phyloP scores from a whole-genome alignment of 306 rosid species.

The Lupinus albus region DNA sequence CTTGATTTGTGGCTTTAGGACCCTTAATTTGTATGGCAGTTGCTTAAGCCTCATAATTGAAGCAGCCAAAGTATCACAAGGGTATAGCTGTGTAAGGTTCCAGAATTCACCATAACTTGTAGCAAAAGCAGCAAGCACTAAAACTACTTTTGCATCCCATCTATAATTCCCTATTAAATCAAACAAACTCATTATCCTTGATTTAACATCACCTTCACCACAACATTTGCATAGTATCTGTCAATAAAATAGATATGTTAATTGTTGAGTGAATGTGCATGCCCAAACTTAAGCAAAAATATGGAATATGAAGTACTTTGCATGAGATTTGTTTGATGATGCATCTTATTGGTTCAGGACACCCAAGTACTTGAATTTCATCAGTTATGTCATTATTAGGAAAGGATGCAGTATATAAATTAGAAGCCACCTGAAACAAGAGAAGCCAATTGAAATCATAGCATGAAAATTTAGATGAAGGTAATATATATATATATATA shows the following conservation, averaged over 20 bases:
- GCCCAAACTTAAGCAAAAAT: not conserved
- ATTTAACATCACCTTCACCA: conserved; percentile 48
- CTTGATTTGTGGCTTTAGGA: conserved; percentile 33
- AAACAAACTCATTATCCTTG: conserved; percentile 54
- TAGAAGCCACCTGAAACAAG: conserved; percentile 61
- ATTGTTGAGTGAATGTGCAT: not conserved
- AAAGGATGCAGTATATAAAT: conserved; percentile 41
- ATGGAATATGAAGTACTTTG: conserved; percentile 42
- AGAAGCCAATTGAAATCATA: conserved; percentile 16
- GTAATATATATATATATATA: not conserved
- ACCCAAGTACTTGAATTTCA: conserved; percentile 39
- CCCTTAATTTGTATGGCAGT: conserved; percentile 40
- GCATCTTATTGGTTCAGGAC: conserved; percentile 44
- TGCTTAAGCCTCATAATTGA: conserved; percentile 53
- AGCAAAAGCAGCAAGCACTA: conserved; percentile 64
- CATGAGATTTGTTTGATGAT: conserved; percentile 46
- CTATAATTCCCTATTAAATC: conserved; percentile 56
- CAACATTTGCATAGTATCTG: conserved; percentile 57
- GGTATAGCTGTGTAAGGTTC: conserved; percentile 51
- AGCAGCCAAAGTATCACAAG: conserved; percentile 47
- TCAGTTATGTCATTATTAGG: conserved; percentile 37
- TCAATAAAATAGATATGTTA: conserved; percentile 31
- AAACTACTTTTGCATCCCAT: conserved; percentile 65
- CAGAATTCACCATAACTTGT: conserved; percentile 59
- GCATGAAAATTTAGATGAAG: not conserved